Base-by-base conservation (phyloP, 2,329 filamentous ascomycete species). In the Penicillium sp. region DNA sequence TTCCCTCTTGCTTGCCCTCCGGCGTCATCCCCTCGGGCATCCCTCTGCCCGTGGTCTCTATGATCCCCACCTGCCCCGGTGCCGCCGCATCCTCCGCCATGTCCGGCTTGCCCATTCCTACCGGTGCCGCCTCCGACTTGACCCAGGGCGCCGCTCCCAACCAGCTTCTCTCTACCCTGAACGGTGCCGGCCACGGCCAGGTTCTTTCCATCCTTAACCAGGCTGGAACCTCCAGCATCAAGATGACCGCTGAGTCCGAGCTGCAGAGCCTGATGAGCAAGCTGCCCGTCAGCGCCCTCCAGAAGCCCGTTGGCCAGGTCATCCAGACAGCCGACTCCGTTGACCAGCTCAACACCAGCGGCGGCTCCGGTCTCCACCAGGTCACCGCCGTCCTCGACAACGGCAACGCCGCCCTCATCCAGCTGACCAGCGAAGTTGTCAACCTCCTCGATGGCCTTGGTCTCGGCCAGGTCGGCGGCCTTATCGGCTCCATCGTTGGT, bases 301-400 rank as follows among this genome's bases (percentile, higher is more conserved):
- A 55, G 23, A 39, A 50, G 38, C 51, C 61, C 31, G 56, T 65
- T 35, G 63, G 65, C 16, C 18, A 55, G 13, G 58, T 66, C 38
- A 34, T 63, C 41, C 32, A 60, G 47, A 55, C 59, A 13, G 63
- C 60, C 15, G 48, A 54, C 4, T 54, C 55, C 10, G 44, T 65
- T 3, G 56, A 56, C 23, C 60, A 62, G 34, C 61, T 69, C 9
- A 44, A 55, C 44, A 32, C 56, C 16, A 59, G 61, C 42, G 50
- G 58, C 42, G 64, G 55, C 18, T 56, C 60, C 21, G 59, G 60
- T 27, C 54, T 62, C 35, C 55, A 59, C 54, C 54, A 62, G 39
- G 41, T 70, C 38, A 69, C 66, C 42, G 59, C 69, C 13, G 50
- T 63, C 21, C 63, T 64, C 15, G 56, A 59, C n/a, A 56, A 60